phyloP scores from a whole-genome alignment of 2,329 filamentous ascomycete genomes.

The Balansia obtecta region DNA sequence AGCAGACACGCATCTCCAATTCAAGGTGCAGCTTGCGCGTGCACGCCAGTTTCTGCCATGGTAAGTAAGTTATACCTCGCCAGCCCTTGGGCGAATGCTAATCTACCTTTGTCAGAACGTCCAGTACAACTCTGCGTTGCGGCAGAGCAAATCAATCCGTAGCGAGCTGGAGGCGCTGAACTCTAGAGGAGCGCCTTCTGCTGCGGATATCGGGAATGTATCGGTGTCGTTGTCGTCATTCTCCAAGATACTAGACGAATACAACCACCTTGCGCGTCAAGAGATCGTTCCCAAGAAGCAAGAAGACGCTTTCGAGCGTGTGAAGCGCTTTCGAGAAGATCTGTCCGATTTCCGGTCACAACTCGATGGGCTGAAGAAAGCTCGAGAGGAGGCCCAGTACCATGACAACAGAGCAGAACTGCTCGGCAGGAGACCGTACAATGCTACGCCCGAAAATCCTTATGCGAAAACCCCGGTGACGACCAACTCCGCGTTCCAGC shows the following conservation, averaged over 20 bases:
- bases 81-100: no score
- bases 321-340: constrained; percentile 76
- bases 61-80: no score
- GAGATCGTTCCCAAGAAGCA: constrained; percentile 87
- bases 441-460: constrained; percentile 79
- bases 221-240: constrained; percentile 71
- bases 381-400: constrained; percentile 62
- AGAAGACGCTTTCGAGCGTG: constrained; percentile 74
- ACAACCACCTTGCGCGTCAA: constrained; percentile 70
- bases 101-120: constrained; percentile 45
- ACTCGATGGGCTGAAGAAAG: constrained; percentile 65
- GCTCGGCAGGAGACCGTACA: constrained; percentile 70
- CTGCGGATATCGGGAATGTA: constrained; percentile 49
- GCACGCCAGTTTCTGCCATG: no score
- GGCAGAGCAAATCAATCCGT: constrained; percentile 71
- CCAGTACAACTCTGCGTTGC: constrained; percentile 73
- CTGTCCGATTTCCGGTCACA: constrained; percentile 67
- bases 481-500: constrained; percentile 24
- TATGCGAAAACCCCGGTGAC: constrained; percentile 50
- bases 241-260: constrained; percentile 84
- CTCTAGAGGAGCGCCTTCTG: constrained; percentile 49
- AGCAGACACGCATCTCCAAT: no score
- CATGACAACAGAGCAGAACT: constrained; percentile 63
- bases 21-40: no score
- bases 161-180: constrained; percentile 63